phyloP scores from a whole-genome alignment of 2,329 filamentous ascomycete species.

The Diaporthe caulivora region DNA sequence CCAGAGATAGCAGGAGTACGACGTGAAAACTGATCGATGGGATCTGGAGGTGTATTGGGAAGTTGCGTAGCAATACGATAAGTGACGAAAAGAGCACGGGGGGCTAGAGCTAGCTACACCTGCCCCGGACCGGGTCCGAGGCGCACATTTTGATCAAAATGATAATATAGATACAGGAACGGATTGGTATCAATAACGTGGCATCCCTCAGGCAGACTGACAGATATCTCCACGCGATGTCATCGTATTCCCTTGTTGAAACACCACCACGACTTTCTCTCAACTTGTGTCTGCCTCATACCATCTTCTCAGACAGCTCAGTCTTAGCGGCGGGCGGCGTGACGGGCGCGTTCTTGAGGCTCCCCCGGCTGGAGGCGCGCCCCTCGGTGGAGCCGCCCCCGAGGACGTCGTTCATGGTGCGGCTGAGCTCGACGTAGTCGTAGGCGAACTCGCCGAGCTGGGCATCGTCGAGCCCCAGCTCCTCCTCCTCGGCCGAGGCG shows the following conservation, averaged over 20 bases:
- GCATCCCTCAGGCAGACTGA: not conserved
- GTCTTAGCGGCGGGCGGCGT: constrained; percentile 6
- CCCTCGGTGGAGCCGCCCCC: constrained; percentile 31
- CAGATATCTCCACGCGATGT: not conserved
- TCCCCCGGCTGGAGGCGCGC: constrained; percentile 40
- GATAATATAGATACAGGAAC: not conserved
- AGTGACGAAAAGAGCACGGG: not conserved
- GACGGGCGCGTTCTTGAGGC: constrained; percentile 39
- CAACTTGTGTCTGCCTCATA: not conserved
- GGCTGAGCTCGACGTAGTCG: constrained; percentile 80
- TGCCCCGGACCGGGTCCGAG: not conserved
- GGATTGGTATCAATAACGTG: constrained; percentile 11
- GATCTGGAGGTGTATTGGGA: not conserved
- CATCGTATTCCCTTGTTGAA: not conserved
- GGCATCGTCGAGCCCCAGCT: constrained; percentile 78
- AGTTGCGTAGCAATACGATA: not conserved
- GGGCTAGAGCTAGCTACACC: not conserved
- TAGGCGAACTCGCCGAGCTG: constrained; percentile 88
- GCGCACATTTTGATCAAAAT: not conserved
- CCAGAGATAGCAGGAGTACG: too few species aligned
- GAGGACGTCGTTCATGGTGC: constrained; percentile 68
- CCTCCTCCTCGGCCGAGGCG: constrained; percentile 75
- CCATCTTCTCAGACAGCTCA: constrained; percentile 31
- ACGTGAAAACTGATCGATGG: not conserved
- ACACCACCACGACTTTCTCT: not conserved